Evolutionary conservation across 2,329 filamentous ascomycete genomes (phyloP).

Genomic region (Diaporthe australafricana): DNA sequence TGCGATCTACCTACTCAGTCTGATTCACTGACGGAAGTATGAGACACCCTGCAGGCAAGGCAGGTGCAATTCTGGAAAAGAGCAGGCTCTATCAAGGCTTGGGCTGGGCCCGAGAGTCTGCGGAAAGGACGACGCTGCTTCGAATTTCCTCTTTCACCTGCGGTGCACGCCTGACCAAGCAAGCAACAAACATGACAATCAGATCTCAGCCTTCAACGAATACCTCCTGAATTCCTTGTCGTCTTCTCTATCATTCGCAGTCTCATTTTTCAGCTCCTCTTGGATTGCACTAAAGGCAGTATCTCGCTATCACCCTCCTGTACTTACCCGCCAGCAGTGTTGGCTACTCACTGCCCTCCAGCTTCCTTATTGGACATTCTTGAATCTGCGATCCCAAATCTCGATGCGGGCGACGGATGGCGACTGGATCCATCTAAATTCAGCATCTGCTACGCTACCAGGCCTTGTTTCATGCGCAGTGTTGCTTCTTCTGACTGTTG

Average conservation of each 20-base stretch:
- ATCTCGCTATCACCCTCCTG: constrained; percentile 33
- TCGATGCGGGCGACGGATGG: constrained; percentile 2
- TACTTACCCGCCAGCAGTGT: constrained; percentile 33
- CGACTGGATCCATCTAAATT: constrained; percentile 1
- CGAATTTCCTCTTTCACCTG: background rate
- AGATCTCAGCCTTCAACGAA: background rate
- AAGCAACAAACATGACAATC: constrained; percentile 16
- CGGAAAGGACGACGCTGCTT: constrained; percentile 30
- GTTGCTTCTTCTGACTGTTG: constrained; percentile 23
- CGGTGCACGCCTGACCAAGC: background rate
- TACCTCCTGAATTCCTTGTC: constrained; percentile 6
- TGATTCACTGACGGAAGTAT: background rate
- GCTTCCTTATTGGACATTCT: constrained; percentile 35
- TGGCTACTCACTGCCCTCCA: constrained; percentile 28
- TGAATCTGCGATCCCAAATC: constrained; percentile 16
- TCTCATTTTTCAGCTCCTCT: constrained; percentile 25
- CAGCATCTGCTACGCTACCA: constrained; percentile 3
- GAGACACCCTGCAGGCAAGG: constrained; percentile 1
- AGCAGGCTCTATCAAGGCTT: background rate
- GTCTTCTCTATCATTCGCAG: constrained; percentile 3
- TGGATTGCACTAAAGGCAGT: constrained; percentile 28
- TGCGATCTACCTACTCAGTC: background rate
- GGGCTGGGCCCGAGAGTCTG: background rate
- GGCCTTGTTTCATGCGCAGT: constrained; percentile 25
- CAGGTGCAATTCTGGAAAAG: constrained; percentile 4